A percentile compares a stretch with the other conserved stretches of the same genome.
phyloP scores from a whole-genome alignment of 352 stramenopile genomes.

The Phytopythium montanum region DNA sequence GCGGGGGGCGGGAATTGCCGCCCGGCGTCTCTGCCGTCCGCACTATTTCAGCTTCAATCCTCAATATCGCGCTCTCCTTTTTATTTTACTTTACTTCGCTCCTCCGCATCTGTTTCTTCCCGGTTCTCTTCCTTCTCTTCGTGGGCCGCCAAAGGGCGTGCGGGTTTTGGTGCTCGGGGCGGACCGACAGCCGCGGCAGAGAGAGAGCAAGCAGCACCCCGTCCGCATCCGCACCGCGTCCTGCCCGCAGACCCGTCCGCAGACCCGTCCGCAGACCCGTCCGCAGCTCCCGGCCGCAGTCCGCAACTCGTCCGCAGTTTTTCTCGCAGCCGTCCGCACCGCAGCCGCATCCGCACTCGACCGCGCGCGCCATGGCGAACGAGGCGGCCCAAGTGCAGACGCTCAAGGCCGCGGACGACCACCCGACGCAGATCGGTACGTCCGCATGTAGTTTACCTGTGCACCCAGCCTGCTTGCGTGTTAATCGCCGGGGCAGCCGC shows the following conservation, averaged over 20 bases:
- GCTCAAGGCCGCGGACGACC: conserved; percentile 50
- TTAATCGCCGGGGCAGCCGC: conserved; percentile 4
- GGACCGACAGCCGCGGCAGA: neutral
- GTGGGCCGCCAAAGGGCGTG: neutral
- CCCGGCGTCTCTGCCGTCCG: neutral
- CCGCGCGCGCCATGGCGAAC: conserved; percentile 22
- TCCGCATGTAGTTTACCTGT: neutral
- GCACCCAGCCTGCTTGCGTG: neutral
- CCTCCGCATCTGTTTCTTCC: neutral
- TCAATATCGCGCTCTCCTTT: neutral
- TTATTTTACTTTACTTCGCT: neutral
- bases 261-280: no score
- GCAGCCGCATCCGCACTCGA: no score
- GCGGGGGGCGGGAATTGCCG: neutral
- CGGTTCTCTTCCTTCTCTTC: neutral
- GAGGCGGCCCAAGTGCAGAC: conserved; percentile 36
- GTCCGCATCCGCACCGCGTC: neutral
- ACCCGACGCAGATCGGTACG: conserved; percentile 29
- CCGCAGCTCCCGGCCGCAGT: no score
- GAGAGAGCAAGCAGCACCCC: neutral
- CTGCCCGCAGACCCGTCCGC: neutral
- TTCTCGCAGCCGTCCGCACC: neutral
- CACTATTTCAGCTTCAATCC: neutral
- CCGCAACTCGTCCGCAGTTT: neutral
- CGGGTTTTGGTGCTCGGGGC: neutral